Evolutionary conservation across 163 green algal genomes (phyloP), one percentile per base, ranked within the genome.

Genomic region (Chlorella variabilis): DNA sequence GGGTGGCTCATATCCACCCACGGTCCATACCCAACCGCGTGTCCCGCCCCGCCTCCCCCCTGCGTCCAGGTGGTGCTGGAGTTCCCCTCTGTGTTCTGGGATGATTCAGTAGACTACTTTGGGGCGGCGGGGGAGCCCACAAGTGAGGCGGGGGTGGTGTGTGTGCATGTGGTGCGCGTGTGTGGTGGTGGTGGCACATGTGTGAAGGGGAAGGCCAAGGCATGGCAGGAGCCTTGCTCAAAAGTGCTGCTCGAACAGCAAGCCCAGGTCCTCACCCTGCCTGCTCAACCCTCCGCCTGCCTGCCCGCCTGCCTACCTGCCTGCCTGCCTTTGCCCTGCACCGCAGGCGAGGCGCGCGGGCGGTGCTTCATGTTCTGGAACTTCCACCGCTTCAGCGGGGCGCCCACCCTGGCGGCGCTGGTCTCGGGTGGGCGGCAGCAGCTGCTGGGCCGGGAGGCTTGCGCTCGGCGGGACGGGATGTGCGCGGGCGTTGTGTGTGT

Each of bases 361-460:
- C 75, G 79, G 51, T 92, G 87, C 89, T 97, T 95, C 86, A 95
- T 96, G 89, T 97, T 94, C 77, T 98, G 94, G 94, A 97, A 96
- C 85, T 80, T 97, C 51, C 82, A 90, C 29, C 87, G 84, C 75
- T 90, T 89, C 54, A 78, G 66, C 48, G 87, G 86, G 3, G 71
- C 77, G 45, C 86, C 88, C 62, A 84, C 94, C 23, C 83, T 97
- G 34, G 77, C 79, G 17, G 87, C 86, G 20, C 88, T 97, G 39
- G 77, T 95, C 51, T 90, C 90, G 4, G 93, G 92, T 36, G 74
- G 68, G 33, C 75, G 85, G 25, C 86, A 21, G 75, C 18, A 27
- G 23, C 54, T 15, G 42, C 13, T 33, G 15, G 15, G n/a, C 45
- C 45, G 15, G 45, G 45, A 11, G 45, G 15, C 15, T 54, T 23